Evolutionary conservation across 2,329 filamentous ascomycete genomes (phyloP).

Genomic region (Simplicillium aogashimaense): DNA sequence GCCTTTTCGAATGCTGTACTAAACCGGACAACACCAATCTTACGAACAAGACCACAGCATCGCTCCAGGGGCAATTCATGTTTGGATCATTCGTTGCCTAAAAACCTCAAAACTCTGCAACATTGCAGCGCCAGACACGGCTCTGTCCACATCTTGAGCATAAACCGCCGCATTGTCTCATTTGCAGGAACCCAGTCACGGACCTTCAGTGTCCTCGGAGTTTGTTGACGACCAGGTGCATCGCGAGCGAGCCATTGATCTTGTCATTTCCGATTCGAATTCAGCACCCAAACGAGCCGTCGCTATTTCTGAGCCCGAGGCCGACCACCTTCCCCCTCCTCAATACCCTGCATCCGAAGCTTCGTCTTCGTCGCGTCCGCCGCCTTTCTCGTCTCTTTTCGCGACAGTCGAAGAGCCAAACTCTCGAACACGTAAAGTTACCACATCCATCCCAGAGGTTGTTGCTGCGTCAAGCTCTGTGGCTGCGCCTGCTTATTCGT

Average conservation of each 20-base stretch:
- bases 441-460: constrained; percentile 9
- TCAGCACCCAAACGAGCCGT: constrained; percentile 18
- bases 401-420: constrained; percentile 26
- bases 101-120: too few species aligned
- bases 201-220: constrained; percentile 25
- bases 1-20: too few species aligned
- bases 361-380: constrained; percentile 40
- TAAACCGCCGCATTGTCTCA: constrained; percentile 27
- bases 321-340: constrained; percentile 43
- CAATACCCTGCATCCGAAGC: constrained; percentile 48
- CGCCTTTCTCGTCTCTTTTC: constrained; percentile 53
- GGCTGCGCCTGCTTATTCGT: constrained; percentile 46
- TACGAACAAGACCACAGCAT: too few species aligned
- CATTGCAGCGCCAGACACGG: too few species aligned
- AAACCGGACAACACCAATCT: too few species aligned
- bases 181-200: constrained; percentile 19
- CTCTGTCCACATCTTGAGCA: too few species aligned
- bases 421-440: constrained; percentile 20
- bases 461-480: constrained; percentile 24
- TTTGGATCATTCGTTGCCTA: too few species aligned
- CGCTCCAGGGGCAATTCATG: too few species aligned
- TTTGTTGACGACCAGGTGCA: constrained; percentile 18
- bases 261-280: constrained; percentile 1
- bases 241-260: constrained; percentile 10
- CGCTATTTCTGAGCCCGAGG: constrained; percentile 1